Evolutionary conservation across 2,329 filamentous ascomycete species (phyloP), one percentile per base, ranked within the genome.

Genomic region (Emmonsiellopsis sp.): DNA sequence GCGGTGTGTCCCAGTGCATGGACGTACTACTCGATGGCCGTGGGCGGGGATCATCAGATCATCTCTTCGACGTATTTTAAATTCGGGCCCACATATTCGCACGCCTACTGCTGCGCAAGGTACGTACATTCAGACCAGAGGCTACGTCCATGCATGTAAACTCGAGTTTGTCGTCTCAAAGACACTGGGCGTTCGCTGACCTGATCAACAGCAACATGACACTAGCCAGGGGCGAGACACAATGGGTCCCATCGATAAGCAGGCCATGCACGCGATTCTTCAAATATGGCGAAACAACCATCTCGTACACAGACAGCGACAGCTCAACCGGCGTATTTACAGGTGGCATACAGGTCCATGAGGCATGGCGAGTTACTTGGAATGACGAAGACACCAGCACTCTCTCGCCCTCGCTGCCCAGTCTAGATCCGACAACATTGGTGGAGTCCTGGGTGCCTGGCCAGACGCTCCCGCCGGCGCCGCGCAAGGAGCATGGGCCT

Each of bases 1-100:
- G 47, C 47, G 9, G 47, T 50, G 47, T 50, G 47, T 26, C 47
- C 47, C 47, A 50, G 47, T 15, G 16, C n/a, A n/a, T 50, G 47
- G 47, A 37, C 30, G 6, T 50, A 50, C 32, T 35, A 35, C 26
- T 9, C 13, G 11, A 7, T 50, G 42, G 4, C 3, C 13, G 35
- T 38, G 35, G 3, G 3, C 35, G 3, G 13, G 35, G 13, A n/a
- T 10, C n/a, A n/a, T n/a, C n/a, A n/a, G n/a, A n/a, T n/a, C n/a
- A n/a, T n/a, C n/a, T n/a, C n/a, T n/a, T n/a, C n/a, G n/a, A 31
- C 45, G 31, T 37, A 50, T n/a, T 38, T 32, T 8, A 50, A 7
- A 37, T 26, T 26, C 20, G 3, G 3, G 3, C 5, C 20, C 1
- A 5, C 20, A 26, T 26, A 26, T 26, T 26, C 20, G 3, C 20